Evolutionary conservation across 2,329 filamentous ascomycete species (phyloP), one percentile per base, ranked within the genome.

Genomic region (Sarocladium kiliense): DNA sequence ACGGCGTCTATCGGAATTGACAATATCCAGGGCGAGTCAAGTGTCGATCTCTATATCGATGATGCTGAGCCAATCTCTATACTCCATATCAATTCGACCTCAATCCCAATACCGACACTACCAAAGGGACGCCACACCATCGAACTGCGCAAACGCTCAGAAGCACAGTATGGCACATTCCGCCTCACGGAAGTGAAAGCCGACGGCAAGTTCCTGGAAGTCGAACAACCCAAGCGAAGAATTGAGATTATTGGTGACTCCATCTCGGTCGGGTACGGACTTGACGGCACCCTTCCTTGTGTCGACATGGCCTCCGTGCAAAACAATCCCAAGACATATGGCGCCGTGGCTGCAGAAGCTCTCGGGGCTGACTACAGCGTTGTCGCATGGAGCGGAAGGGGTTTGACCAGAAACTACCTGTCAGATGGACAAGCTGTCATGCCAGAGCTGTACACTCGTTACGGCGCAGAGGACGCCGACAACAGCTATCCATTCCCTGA

Each of bases 181-280:
- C 53, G 55, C 9, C 50, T 58, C 25, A 42, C 45, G 18, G 50
- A 61, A 12, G 54, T 61, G 7, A 58, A 50, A 26, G 59, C 61
- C n/a, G 65, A 70, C 32, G 68, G 69, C 19, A 58, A 54, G 7
- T 57, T 70, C 19, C 56, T 59, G 14, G 34, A 59, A 3, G 59
- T 61, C 16, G 49, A 57, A 7, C 57, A 56, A 1, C 63, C 65
- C 2, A 61, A 60, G 10, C 70, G 68, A 23, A 68, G 68, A 56
- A 74, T 76, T 39, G 72, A 76, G 58, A 61, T 75, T 45, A 72
- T 76, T 26, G 74, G 74, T 9, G 74, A 76, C 61, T 75, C 72
- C 23, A 76, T 76, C 58, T 71, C 65, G 2, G 73, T 74, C 3
- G 74, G 72, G 3, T 76, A 76, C 57, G 74, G 74, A 2, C 66